Conservation (phyloP, 2,329 filamentous ascomycete species). For the Aspergillus awamori region DNA sequence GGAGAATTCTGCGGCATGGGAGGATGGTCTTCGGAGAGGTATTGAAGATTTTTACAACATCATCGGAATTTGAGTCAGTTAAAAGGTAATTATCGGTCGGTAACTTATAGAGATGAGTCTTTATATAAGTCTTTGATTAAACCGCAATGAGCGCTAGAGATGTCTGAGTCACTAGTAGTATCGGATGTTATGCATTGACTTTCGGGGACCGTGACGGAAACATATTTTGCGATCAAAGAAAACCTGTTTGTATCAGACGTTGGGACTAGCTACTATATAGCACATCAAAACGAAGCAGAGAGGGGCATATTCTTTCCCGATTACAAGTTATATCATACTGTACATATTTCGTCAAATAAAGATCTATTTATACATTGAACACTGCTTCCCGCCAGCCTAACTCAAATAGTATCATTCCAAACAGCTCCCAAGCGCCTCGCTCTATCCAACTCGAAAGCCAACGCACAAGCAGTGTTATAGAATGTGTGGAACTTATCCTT, state of each 20-base stretch:
- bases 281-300: no score
- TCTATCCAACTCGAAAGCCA: conserved; percentile 41
- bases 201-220: no score
- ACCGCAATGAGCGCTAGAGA: no score
- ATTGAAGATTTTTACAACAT: conserved; percentile 35
- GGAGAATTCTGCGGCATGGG: conserved; percentile 36
- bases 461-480: conserved; percentile 27
- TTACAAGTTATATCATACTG: neutral
- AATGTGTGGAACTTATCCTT: conserved; percentile 1
- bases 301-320: neutral
- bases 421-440: conserved; percentile 11
- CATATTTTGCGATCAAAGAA: no score
- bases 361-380: conserved; percentile 8
- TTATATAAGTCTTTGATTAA: no score
- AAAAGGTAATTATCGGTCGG: no score
- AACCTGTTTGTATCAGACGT: no score
- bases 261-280: neutral
- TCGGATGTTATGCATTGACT: no score
- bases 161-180: no score
- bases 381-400: no score
- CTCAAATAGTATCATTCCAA: neutral
- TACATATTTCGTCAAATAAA: conserved; percentile 10
- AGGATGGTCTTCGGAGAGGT: conserved; percentile 43
- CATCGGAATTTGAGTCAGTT: conserved; percentile 12
- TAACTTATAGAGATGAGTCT: neutral